Base-by-base conservation (phyloP, 345 rosid genomes). In the Fremontodendron californicum region DNA sequence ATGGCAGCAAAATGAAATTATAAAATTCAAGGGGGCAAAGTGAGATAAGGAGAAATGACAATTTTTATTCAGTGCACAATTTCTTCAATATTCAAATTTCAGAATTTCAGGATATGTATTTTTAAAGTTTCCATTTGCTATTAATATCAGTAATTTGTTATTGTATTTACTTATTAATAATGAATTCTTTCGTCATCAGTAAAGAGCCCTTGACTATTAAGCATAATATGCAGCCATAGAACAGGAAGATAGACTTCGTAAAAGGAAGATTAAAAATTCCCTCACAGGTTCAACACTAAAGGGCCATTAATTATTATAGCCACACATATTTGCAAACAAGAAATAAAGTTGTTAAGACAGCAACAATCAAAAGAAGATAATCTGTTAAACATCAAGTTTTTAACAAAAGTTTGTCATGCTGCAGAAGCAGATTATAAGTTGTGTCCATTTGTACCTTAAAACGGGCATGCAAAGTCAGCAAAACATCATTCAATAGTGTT, bases 391-490 rank as follows among this genome's bases (percentile, higher is more conserved):
- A 13, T 23, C 18, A 42, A 21, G 37, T 51, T 10, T 16, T 48
- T 11, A 49, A 29, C 2, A 71, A 18, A 51, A 48, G 0, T 3
- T 8, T 48, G 1, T 2, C 45, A 19, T 35, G 3, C 37, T 21
- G 33, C 31, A 33, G 25, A 37, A 73, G 66, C 66, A 23, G 18
- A 37, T 37, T 37, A 70, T 33, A 64, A 39, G 40, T 48, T 42
- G 21, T 35, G 63, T 43, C 60, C 21, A 78, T 69, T 27, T 82
- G 60, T 85, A 93, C 99, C 98, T 94, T 96, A 82, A 96, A 96
- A 77, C 99, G 99, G 85, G 99, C 99, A 91, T 96, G 99, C 88
- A 96, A 85, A 76, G 98, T 96, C 49, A 96, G 94, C 86, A 96
- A 84, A 83, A 96, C 84, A 83, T 96, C 99, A 85, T 96, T 96